Conservation (phyloP, 140 eudicot genomes). For the Bidens hawaiensis region DNA sequence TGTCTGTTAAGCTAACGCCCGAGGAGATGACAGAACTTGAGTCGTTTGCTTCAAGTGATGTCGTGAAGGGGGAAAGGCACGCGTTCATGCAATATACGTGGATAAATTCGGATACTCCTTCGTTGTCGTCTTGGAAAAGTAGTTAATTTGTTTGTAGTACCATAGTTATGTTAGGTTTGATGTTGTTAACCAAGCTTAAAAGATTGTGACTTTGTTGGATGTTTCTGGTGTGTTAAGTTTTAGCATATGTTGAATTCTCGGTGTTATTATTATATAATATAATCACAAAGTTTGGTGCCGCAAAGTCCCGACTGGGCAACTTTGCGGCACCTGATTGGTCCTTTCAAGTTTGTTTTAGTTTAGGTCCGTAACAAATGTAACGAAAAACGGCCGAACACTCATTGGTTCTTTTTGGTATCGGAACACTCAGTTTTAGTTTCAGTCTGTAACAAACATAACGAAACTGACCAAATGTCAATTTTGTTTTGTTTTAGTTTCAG, state of each 20-base stretch:
- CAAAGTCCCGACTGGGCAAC: too few relatives aligned
- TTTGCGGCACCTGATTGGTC: too few relatives aligned
- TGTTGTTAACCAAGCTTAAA: neutral
- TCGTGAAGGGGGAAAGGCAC: constrained; percentile 43
- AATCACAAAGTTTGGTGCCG: too few relatives aligned
- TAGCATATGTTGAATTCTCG: neutral
- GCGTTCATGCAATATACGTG: constrained; percentile 25
- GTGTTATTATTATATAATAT: too few relatives aligned
- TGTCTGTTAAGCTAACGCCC: constrained; percentile 36
- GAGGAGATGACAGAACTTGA: constrained; percentile 45
- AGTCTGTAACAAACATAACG: too few relatives aligned
- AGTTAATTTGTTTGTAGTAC: neutral
- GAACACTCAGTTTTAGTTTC: too few relatives aligned
- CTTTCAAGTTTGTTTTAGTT: too few relatives aligned
- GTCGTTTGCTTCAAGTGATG: constrained; percentile 31
- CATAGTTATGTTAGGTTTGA: neutral
- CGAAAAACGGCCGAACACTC: too few relatives aligned
- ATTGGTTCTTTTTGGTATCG: too few relatives aligned
- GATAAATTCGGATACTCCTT: constrained; percentile 45
- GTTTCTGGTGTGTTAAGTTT: neutral
- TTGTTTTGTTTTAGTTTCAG: too few relatives aligned
- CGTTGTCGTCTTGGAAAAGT: constrained; percentile 35
- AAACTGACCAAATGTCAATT: too few relatives aligned
- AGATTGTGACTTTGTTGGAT: neutral
- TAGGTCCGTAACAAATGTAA: too few relatives aligned